Evolutionary conservation across 495 filamentous ascomycete species (phyloP).

Genomic region (Penicillium pancosmium): DNA sequence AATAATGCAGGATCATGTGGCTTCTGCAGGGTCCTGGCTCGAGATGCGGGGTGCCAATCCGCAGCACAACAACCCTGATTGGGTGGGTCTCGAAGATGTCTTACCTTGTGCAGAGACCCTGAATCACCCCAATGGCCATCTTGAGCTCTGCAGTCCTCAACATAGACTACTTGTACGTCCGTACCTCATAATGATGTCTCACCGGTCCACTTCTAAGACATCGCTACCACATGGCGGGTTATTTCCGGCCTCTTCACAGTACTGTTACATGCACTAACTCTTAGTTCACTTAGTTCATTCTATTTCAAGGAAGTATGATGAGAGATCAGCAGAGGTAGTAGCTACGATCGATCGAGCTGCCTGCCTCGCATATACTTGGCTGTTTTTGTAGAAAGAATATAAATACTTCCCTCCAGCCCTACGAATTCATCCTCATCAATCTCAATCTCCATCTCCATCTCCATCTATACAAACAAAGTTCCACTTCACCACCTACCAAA

Average conservation of each 20-base stretch:
- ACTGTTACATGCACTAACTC: slow-evolving; percentile 20
- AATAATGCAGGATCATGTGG: slow-evolving; percentile 1
- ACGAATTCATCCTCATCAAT: slow-evolving; percentile 3
- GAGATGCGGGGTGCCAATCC: slow-evolving; percentile 15
- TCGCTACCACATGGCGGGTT: slow-evolving; percentile 4
- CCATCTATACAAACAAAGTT: neutral
- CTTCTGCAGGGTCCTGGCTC: neutral
- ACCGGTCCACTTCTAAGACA: slow-evolving; percentile 17
- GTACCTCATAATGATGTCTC: slow-evolving; percentile 12
- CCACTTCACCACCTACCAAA: slow-evolving; percentile 6
- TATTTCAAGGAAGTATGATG: slow-evolving; percentile 11
- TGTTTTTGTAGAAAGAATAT: slow-evolving; percentile 3
- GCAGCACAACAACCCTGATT: slow-evolving; percentile 8
- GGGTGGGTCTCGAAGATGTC: slow-evolving; percentile 17
- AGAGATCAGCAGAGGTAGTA: neutral
- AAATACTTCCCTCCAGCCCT: slow-evolving; percentile 11
- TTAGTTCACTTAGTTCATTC: slow-evolving; percentile 9
- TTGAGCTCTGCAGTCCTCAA: neutral
- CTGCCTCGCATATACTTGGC: neutral
- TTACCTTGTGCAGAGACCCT: slow-evolving; percentile 6
- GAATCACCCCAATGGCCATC: neutral
- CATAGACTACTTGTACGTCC: neutral
- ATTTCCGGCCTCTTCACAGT: slow-evolving; percentile 2
- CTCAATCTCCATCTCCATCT: neutral
- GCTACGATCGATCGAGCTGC: neutral